Evolutionary conservation across 352 stramenopile genomes (phyloP), one percentile per base, ranked within the genome.

Genomic region (Phytophthora cryptogea): DNA sequence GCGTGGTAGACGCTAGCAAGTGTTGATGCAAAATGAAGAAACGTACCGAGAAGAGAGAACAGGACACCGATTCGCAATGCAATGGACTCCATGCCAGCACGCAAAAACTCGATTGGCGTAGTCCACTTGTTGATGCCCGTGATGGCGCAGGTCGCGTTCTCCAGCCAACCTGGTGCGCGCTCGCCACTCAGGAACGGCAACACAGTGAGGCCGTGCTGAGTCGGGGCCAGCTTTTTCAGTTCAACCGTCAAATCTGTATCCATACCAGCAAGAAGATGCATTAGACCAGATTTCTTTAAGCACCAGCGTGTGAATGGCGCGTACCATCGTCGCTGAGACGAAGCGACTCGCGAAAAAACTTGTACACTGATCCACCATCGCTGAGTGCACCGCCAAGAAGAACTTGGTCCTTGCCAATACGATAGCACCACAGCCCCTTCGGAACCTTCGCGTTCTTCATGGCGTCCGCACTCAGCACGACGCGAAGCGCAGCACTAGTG

Each of bases 331-430:
- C 59, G 7, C 59, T 66, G 11, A 93, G 51, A 30, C 59, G 67
- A 61, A 98, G 70, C 8, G 88, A 83, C 11, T 93, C 72, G 37
- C 79, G 68, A 45, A 92, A 88, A 78, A 96, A 99, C 51, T 97
- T 89, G 56, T 95, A 93, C 7, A 98, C 75, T n/a, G 90, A 98
- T n/a, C 94, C 95, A n/a, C 95, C 95, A 72, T 99, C 95, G 31
- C 93, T 98, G n/a, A 99, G 72, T 0, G 95, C 95, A 23, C 94
- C 95, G n/a, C 95, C 95, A 0, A 99, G 66, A 54, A 99, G 62
- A 46, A 98, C 60, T 17, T 88, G 78, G 32, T 91, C 65, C 17
- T 78, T 72, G 47, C 94, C 72, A 35, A 98, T 87, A 32, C 93
- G 86, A 68, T 98, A 99, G 70, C 93, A 98, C 84, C 95, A 99